Evolutionary conservation across 2,329 filamentous ascomycete genomes (phyloP).

Genomic region (Fonsecaea monophora): DNA sequence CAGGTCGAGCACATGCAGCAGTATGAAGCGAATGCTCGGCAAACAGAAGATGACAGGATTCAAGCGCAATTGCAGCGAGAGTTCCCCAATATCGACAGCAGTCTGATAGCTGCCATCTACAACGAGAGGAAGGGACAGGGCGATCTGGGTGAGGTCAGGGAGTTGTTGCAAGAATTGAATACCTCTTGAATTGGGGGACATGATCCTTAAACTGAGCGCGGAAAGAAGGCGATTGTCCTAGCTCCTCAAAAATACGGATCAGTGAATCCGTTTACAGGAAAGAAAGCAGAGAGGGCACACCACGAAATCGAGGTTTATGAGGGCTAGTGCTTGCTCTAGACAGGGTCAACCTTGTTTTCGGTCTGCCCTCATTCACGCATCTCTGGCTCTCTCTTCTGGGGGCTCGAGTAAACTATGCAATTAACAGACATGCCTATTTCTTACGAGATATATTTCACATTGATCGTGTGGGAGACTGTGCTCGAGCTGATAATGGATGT

Average conservation of each 20-base stretch:
- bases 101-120: constrained; percentile 42
- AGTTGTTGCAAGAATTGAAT: constrained; percentile 41
- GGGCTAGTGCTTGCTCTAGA: constrained; percentile 5
- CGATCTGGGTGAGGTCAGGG: constrained; percentile 36
- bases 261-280: not conserved
- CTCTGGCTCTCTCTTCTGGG: not conserved
- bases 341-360: not conserved
- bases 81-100: constrained; percentile 41
- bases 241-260: not conserved
- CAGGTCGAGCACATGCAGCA: constrained; percentile 41
- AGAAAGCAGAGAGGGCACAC: not conserved
- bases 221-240: not conserved
- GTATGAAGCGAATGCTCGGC: constrained; percentile 36
- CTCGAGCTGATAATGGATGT: not conserved
- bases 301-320: not conserved
- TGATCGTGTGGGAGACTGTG: not conserved
- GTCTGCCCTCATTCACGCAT: not conserved
- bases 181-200: constrained; percentile 10
- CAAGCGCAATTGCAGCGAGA: constrained; percentile 39
- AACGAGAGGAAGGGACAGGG: constrained; percentile 32
- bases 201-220: not conserved
- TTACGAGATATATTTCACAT: not conserved
- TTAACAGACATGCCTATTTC: not conserved
- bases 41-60: constrained; percentile 37
- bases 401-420: not conserved